Percentiles rank a stretch among this genome's conserved stretches.
Evolutionary conservation across 768 basidiomycete species (phyloP).

Genomic region (Coprinellus micaceus): DNA sequence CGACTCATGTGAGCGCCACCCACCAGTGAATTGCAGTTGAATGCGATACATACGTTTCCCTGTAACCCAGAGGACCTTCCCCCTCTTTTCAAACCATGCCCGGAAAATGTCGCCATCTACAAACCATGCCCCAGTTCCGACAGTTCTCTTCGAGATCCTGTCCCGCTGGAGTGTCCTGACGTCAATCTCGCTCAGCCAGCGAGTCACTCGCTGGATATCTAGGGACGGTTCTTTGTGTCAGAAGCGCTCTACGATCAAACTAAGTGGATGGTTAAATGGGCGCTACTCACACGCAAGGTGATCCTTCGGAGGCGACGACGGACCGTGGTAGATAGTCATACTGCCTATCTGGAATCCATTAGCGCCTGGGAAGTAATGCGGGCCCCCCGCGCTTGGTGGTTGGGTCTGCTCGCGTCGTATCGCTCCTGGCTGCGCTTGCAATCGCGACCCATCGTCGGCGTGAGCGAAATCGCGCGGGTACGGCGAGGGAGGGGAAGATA

Average conservation of each 20-base stretch:
- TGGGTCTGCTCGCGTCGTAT: too few relatives aligned
- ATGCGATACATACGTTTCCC: neutral
- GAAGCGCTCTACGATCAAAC: neutral
- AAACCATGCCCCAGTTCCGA: neutral
- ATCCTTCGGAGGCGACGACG: neutral
- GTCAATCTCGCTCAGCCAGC: neutral
- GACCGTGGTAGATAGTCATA: neutral
- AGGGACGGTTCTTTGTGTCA: neutral
- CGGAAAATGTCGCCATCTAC: neutral
- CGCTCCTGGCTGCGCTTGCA: too few relatives aligned
- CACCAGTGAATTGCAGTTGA: neutral
- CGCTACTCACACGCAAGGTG: neutral
- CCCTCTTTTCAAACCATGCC: neutral
- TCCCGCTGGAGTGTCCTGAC: neutral
- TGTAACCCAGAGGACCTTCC: neutral
- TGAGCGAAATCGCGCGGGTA: too few relatives aligned
- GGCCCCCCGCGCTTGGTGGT: too few relatives aligned
- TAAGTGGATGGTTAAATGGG: neutral
- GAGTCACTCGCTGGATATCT: neutral
- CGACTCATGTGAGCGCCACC: neutral
- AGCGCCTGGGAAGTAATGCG: neutral
- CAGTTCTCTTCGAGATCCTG: neutral
- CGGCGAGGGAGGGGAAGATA: too few relatives aligned
- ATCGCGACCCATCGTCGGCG: too few relatives aligned
- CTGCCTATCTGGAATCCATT: neutral